Evolutionary conservation across 441 rosid species (phyloP).

Genomic region (Oxalis stricta): DNA sequence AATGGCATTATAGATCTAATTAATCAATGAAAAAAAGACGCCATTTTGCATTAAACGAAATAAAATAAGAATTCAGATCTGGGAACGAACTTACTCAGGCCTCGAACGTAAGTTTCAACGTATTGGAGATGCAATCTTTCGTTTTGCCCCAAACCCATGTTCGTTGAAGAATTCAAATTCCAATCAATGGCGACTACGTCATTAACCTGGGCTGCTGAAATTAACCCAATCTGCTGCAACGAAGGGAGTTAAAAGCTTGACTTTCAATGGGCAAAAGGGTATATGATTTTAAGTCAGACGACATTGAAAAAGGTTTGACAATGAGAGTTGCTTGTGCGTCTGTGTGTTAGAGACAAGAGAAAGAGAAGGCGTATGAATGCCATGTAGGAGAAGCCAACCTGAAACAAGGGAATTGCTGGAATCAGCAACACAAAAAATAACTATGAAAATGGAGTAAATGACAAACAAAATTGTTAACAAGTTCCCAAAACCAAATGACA

Average conservation of each 20-base stretch:
- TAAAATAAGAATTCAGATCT: slow-evolving; percentile 52
- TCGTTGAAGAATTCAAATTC: slow-evolving; percentile 13
- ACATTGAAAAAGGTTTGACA: no score
- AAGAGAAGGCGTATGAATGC: no score
- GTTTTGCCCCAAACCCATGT: slow-evolving; percentile 14
- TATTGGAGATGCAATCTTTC: slow-evolving; percentile 14
- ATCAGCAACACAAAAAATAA: slow-evolving; percentile 11
- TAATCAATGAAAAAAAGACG: slow-evolving; percentile 11
- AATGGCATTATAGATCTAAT: slow-evolving; percentile 27
- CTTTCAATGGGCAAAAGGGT: no score
- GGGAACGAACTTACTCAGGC: slow-evolving; percentile 41
- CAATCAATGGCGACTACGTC: no score
- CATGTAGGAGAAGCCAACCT: slow-evolving; percentile 29
- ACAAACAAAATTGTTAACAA: slow-evolving; percentile 1
- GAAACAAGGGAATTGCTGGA: slow-evolving; percentile 13
- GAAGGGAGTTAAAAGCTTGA: no score
- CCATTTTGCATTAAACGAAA: slow-evolving; percentile 22
- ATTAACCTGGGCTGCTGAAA: no score
- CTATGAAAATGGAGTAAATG: not conserved
- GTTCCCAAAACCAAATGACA: no score
- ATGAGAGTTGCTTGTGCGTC: no score
- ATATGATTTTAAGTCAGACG: no score
- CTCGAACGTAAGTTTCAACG: slow-evolving; percentile 16
- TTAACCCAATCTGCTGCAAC: no score
- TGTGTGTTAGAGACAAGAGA: no score